Percentiles rank a stretch among this genome's conserved stretches.
These are phyloP conservation scores for Cladophialophora bantiana DNA, from an alignment of 2,329 filamentous ascomycete genomes.

Conservation along the genomic window DNA sequence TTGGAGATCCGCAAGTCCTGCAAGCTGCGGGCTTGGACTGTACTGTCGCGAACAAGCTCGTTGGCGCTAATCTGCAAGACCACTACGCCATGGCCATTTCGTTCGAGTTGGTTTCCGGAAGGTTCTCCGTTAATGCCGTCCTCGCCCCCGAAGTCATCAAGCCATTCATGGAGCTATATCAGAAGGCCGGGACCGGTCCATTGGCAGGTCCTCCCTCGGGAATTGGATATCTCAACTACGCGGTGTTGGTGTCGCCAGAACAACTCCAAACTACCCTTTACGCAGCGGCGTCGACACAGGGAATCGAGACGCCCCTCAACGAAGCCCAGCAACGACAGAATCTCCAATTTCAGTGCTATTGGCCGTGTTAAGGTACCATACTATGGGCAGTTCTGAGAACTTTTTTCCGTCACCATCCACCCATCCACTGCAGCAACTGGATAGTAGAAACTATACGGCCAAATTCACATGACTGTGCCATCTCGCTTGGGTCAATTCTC, in stretches of 20 bases:
- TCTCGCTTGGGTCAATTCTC: constrained; percentile 10
- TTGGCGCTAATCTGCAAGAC: constrained; percentile 70
- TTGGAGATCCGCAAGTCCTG: constrained; percentile 64
- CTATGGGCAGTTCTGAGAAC: no score
- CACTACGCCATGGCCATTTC: constrained; percentile 46
- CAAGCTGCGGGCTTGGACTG: constrained; percentile 60
- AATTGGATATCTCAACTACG: constrained; percentile 23
- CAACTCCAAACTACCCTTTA: constrained; percentile 21
- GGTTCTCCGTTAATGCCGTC: constrained; percentile 22
- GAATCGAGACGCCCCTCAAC: not conserved
- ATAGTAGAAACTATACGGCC: no score
- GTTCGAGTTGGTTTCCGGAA: constrained; percentile 20
- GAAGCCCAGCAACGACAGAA: constrained; percentile 9
- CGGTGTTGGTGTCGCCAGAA: constrained; percentile 7
- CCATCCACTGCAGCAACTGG: not conserved
- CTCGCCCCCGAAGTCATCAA: constrained; percentile 17
- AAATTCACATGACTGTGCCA: no score
- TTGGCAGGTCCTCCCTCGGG: constrained; percentile 19
- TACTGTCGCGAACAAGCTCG: constrained; percentile 64
- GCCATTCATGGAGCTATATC: constrained; percentile 19
- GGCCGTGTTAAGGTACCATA: no score
- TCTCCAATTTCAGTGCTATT: not conserved
- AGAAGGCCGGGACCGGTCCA: constrained; percentile 16
- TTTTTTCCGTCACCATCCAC: not conserved
- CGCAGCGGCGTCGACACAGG: not conserved